Conservation (phyloP, 345 rosid genomes). For the Cardamine occulta region DNA sequence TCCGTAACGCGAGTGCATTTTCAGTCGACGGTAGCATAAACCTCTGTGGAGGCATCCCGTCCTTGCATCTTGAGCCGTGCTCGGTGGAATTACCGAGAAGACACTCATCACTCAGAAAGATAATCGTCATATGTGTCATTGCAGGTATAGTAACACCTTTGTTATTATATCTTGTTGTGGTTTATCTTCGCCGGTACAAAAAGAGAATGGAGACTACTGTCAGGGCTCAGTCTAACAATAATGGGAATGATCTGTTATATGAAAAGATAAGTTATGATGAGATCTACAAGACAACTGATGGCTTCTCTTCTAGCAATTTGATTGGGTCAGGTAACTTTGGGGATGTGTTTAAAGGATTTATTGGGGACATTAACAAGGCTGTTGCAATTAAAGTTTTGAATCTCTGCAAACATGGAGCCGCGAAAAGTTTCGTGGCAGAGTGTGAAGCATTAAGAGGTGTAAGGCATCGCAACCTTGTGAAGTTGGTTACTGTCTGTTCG, state of each 20-base stretch:
- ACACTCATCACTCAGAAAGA: conserved; percentile 18
- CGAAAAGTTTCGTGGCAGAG: conserved; percentile 53
- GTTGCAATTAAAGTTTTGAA: conserved; percentile 51
- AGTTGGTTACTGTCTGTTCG: background rate
- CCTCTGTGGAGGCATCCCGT: conserved; percentile 36
- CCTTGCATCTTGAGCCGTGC: conserved; percentile 27
- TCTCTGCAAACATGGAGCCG: conserved; percentile 45
- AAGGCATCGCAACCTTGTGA: no score
- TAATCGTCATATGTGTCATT: background rate
- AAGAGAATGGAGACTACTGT: background rate
- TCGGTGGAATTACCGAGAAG: background rate
- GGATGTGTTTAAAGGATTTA: conserved; percentile 18
- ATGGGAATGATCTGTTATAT: background rate
- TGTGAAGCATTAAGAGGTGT: conserved; percentile 42
- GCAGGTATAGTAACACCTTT: background rate
- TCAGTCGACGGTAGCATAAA: conserved; percentile 12
- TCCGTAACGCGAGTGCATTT: conserved; percentile 1
- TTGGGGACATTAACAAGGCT: background rate
- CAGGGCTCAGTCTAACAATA: background rate
- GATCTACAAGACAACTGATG: conserved; percentile 34
- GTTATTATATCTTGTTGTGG: conserved; percentile 41
- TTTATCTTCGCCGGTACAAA: conserved; percentile 37
- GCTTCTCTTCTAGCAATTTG: conserved; percentile 38
- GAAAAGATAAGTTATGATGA: conserved; percentile 34
- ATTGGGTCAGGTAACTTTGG: conserved; percentile 42